A percentile compares a stretch with the other conserved stretches of the same genome.
phyloP scores from a whole-genome alignment of 140 eudicot species.

The Bidens hawaiensis region DNA sequence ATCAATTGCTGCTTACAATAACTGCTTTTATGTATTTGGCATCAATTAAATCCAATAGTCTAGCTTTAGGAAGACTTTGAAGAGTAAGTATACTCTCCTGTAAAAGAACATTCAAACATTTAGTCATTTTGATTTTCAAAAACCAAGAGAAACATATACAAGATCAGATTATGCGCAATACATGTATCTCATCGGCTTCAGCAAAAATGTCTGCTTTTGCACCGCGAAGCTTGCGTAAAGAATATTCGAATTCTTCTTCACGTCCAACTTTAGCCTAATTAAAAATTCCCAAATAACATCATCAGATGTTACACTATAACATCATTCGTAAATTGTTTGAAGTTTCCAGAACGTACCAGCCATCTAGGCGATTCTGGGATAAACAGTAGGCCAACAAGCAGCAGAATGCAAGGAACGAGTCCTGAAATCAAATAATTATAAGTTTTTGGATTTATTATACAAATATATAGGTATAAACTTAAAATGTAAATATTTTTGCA shows the following conservation, averaged over 20 bases:
- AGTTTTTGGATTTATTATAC: not conserved
- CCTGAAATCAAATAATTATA: constrained; percentile 32
- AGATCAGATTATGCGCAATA: constrained; percentile 7
- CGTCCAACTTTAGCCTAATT: constrained; percentile 70
- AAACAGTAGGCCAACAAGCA: constrained; percentile 62
- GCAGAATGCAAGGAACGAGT: constrained; percentile 49
- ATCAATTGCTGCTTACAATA: constrained; percentile 33
- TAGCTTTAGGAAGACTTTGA: constrained; percentile 52
- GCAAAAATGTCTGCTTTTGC: constrained; percentile 51
- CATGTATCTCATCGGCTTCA: constrained; percentile 79
- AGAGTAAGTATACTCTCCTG: constrained; percentile 52
- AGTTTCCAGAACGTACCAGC: constrained; percentile 51
- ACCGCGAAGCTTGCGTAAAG: constrained; percentile 70
- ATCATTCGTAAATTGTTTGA: not conserved
- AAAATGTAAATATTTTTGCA: not conserved
- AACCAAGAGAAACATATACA: not conserved
- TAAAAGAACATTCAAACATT: not conserved
- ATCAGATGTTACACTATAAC: not conserved
- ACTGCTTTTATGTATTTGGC: constrained; percentile 52
- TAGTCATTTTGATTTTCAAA: not conserved
- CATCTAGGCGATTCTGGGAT: constrained; percentile 96
- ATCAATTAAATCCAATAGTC: constrained; percentile 40
- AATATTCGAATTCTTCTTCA: constrained; percentile 45
- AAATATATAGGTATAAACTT: not conserved
- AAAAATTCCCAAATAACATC: not conserved